phyloP scores from a whole-genome alignment of 805 yeast species.

The Nakazawaea ishiwadae region DNA sequence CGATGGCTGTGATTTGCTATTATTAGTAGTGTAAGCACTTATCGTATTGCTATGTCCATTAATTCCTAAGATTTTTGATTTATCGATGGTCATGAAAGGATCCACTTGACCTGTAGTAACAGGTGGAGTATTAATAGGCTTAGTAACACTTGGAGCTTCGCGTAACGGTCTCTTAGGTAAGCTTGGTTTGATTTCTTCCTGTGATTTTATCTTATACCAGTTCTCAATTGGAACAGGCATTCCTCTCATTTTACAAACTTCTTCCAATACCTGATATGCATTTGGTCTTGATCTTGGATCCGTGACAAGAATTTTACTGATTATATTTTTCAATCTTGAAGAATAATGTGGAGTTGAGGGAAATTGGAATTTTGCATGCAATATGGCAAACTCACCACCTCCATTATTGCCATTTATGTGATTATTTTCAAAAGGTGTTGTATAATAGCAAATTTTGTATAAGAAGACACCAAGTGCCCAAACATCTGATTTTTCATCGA shows the following conservation, averaged over 20 bases:
- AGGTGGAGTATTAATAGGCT: slow-evolving; percentile 15
- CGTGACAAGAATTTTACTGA: slow-evolving; percentile 53
- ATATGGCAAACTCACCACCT: slow-evolving; percentile 53
- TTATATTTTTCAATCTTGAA: slow-evolving; percentile 57
- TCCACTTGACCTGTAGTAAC: slow-evolving; percentile 23
- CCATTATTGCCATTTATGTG: slow-evolving; percentile 29
- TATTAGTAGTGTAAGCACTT: not conserved
- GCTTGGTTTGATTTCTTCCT: slow-evolving; percentile 13
- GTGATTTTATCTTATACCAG: slow-evolving; percentile 24
- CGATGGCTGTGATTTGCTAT: slow-evolving; percentile 11
- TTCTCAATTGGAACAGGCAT: slow-evolving; percentile 36
- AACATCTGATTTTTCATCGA: slow-evolving; percentile 77
- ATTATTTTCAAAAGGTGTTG: slow-evolving; percentile 71
- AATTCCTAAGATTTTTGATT: slow-evolving; percentile 25
- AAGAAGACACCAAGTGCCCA: slow-evolving; percentile 83
- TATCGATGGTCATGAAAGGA: slow-evolving; percentile 40
- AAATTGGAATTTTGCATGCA: slow-evolving; percentile 48
- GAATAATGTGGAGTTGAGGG: slow-evolving; percentile 57
- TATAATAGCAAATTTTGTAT: slow-evolving; percentile 74
- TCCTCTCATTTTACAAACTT: slow-evolving; percentile 58
- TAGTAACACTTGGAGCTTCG: not conserved
- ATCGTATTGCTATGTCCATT: not conserved
- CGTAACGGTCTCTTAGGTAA: slow-evolving; percentile 9
- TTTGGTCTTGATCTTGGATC: slow-evolving; percentile 74
- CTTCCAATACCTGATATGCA: slow-evolving; percentile 65